Percentiles rank a stretch among this genome's conserved stretches.
Evolutionary conservation across 108 stramenopile species (phyloP).

Genomic region (Conticribra guillardii): DNA sequence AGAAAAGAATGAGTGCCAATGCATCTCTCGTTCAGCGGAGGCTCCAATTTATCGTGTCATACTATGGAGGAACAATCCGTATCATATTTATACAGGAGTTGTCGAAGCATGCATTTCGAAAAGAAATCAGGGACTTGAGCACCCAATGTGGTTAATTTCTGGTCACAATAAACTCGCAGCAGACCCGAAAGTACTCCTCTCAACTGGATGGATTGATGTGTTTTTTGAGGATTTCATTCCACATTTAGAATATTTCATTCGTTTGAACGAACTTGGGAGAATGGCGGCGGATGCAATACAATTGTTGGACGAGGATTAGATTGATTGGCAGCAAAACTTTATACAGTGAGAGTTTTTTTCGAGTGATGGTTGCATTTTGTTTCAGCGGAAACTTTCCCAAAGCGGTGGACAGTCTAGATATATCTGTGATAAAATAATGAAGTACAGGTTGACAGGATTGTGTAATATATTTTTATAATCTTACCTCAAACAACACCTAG

Average conservation of each 20-base stretch:
- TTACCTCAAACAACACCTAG: too few relatives aligned
- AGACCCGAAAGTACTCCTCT: background rate
- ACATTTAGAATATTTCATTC: conserved; percentile 18
- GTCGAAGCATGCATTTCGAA: conserved; percentile 24
- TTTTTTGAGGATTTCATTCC: conserved; percentile 26
- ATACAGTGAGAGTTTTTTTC: too few relatives aligned
- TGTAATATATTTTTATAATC: too few relatives aligned
- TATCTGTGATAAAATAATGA: too few relatives aligned
- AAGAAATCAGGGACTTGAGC: conserved; percentile 10
- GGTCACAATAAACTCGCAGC: conserved; percentile 8
- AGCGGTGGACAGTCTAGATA: too few relatives aligned
- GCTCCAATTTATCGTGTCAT: conserved; percentile 23
- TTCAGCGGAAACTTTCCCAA: too few relatives aligned
- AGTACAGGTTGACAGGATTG: too few relatives aligned
- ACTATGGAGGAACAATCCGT: conserved; percentile 25
- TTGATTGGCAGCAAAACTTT: too few relatives aligned
- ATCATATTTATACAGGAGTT: conserved; percentile 24
- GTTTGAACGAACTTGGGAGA: conserved; percentile 8
- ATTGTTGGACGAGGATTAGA: too few relatives aligned
- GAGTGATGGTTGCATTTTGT: too few relatives aligned
- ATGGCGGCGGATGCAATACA: too few relatives aligned
- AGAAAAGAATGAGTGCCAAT: background rate
- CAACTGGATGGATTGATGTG: conserved; percentile 23
- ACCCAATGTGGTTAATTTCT: conserved; percentile 23
- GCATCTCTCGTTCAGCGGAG: conserved; percentile 14